Base-by-base conservation (phyloP, 2,329 filamentous ascomycete genomes). In the Stagonosporopsis cucurbitacearum region DNA sequence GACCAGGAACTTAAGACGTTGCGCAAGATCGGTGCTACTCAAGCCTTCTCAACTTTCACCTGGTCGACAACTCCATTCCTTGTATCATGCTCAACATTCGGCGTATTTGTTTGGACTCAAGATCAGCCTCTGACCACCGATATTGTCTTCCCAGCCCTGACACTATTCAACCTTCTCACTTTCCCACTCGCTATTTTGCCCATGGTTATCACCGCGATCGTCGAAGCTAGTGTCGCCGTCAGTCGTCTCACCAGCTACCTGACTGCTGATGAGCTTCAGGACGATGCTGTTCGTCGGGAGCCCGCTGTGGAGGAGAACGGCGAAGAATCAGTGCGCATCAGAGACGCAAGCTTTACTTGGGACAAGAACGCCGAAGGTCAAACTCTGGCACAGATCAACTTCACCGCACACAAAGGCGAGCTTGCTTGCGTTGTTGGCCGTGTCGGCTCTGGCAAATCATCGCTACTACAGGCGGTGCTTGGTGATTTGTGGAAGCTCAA, bases 41-140 rank as follows among this genome's bases (percentile, higher is more conserved):
- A 97, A 75, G 91, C 95, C 2, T 84, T 97, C 72, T 92, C 95
- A 59, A 99, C 96, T 71, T 99, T 99, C 69, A 97, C 94, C 12
- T 99, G 95, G 95, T 96, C 90, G 49, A 96, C 92, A 0, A 97
- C 95, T 1, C 96, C 95, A 2, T 99, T 99, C 80, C 84, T 99
- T 45, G 96, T 99, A 3, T 98, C 95, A 1, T 99, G 95, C 80
- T 92, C 91, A 9, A 99, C 95, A 0, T 99, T 99, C 71, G 88
- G 91, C 9, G 90, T 98, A 26, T 99, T 96, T 67, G 95, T 98
- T 30, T 82, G 96, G 64, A 96, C 91, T 0, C 87, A 87, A 57
- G 83, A 95, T 66, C 82, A 82, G 54, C 92, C 96, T 3, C 79
- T 99, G 69, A 95, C 91, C 2, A 97, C 92, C 0, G 92, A 96